phyloP scores from a whole-genome alignment of 139 green algal genomes.

The Gonium pectorale region DNA sequence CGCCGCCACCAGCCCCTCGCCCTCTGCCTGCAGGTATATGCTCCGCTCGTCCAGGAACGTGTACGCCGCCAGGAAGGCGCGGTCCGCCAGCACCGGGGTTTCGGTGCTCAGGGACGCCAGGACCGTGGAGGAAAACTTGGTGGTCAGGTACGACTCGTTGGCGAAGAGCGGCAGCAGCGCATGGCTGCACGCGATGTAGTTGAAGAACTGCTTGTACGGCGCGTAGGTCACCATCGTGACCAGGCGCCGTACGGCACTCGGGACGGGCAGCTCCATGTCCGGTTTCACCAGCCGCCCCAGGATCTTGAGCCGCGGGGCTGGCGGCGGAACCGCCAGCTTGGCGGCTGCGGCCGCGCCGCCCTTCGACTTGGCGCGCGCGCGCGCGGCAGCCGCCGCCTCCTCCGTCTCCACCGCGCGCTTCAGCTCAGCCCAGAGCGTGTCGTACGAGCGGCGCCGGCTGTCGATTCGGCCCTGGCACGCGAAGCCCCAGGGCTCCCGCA shows the following conservation, averaged over 20 bases:
- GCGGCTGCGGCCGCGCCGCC: background rate
- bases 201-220: background rate
- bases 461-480: background rate
- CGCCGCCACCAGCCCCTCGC: background rate
- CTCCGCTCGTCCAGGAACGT: background rate
- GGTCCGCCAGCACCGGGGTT: background rate
- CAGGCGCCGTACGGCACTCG: background rate
- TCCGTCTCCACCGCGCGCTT: background rate
- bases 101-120: slow-evolving; percentile 13
- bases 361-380: background rate
- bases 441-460: background rate
- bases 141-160: background rate
- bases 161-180: no score
- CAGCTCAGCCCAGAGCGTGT: background rate
- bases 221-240: background rate
- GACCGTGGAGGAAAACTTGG: slow-evolving; percentile 5
- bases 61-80: background rate
- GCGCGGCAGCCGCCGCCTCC: background rate
- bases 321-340: background rate
- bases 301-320: background rate
- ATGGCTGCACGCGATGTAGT: no score
- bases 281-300: background rate
- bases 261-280: background rate
- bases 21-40: background rate
- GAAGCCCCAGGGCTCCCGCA: background rate